Conservation (phyloP, 2,329 filamentous ascomycete species). For the Colletotrichum camelliae region DNA sequence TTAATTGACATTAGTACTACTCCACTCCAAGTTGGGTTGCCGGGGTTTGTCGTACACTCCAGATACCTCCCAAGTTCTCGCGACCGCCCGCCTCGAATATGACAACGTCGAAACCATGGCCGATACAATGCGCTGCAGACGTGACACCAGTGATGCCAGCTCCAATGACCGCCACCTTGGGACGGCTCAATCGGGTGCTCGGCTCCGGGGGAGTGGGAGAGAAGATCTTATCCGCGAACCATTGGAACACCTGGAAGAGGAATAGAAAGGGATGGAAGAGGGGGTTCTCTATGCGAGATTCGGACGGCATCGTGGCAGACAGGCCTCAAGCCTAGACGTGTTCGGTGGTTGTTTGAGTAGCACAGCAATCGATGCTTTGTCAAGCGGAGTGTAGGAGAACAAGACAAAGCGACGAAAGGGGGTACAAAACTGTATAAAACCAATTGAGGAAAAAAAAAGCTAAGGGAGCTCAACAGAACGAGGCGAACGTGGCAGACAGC, state of each 20-base stretch:
- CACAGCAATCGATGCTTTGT: not conserved
- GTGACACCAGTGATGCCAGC: constrained; percentile 78
- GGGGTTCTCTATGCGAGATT: constrained; percentile 40
- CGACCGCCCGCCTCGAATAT: constrained; percentile 77
- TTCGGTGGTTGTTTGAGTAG: not conserved
- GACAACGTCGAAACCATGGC: constrained; percentile 82
- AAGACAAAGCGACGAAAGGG: not conserved
- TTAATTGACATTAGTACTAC: constrained; percentile 1
- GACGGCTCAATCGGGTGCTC: constrained; percentile 59
- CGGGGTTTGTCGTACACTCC: constrained; percentile 62
- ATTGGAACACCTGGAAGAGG: constrained; percentile 70
- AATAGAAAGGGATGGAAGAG: constrained; percentile 62
- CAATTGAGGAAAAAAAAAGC: not conserved
- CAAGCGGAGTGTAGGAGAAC: not conserved
- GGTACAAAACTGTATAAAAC: not conserved
- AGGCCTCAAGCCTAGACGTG: not conserved
- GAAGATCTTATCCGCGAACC: constrained; percentile 66
- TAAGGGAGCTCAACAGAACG: not conserved
- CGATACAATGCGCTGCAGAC: constrained; percentile 81
- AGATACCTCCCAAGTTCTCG: constrained; percentile 77
- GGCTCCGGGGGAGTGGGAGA: constrained; percentile 73
- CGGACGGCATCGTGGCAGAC: constrained; percentile 35
- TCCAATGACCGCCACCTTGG: constrained; percentile 73
- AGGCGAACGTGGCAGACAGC: not conserved
- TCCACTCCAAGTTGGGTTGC: not conserved